Percentiles rank a stretch among this genome's conserved stretches.
Conservation (phyloP, 805 yeast genomes). For the Nematodospora valgi region DNA sequence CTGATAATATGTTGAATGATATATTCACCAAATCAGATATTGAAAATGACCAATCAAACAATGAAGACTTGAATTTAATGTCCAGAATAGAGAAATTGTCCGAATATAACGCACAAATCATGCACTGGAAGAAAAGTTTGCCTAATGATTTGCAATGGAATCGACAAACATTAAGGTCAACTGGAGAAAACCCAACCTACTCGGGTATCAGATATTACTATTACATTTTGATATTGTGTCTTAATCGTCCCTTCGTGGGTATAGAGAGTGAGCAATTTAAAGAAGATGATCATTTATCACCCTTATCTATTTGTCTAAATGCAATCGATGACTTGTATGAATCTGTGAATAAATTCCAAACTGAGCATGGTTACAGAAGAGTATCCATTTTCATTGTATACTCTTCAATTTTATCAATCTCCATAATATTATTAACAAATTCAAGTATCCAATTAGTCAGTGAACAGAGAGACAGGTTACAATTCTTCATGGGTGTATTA, state of each 20-base stretch:
- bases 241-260: conserved; percentile 59
- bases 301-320: conserved; percentile 31
- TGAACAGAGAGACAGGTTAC: conserved; percentile 25
- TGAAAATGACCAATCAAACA: conserved; percentile 22
- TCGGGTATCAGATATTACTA: conserved; percentile 54
- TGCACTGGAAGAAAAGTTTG: conserved; percentile 48
- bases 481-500: conserved; percentile 39
- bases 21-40: conserved; percentile 39
- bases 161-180: conserved; percentile 30
- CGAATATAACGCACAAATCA: conserved; percentile 49
- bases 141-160: conserved; percentile 53
- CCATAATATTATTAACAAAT: conserved; percentile 36
- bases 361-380: conserved; percentile 36
- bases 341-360: conserved; percentile 35
- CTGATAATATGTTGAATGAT: conserved; percentile 44
- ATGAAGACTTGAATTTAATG: conserved; percentile 40
- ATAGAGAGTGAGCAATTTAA: conserved; percentile 15
- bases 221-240: conserved; percentile 54
- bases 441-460: conserved; percentile 23
- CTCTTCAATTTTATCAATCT: conserved; percentile 43
- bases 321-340: conserved; percentile 42
- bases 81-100: conserved; percentile 36
- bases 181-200: conserved; percentile 52
- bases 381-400: conserved; percentile 48
- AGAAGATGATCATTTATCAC: conserved; percentile 20